These are phyloP conservation scores for Ophiostoma tasmaniense DNA, from an alignment of 2,329 filamentous ascomycete species.

Conservation along the genomic window DNA sequence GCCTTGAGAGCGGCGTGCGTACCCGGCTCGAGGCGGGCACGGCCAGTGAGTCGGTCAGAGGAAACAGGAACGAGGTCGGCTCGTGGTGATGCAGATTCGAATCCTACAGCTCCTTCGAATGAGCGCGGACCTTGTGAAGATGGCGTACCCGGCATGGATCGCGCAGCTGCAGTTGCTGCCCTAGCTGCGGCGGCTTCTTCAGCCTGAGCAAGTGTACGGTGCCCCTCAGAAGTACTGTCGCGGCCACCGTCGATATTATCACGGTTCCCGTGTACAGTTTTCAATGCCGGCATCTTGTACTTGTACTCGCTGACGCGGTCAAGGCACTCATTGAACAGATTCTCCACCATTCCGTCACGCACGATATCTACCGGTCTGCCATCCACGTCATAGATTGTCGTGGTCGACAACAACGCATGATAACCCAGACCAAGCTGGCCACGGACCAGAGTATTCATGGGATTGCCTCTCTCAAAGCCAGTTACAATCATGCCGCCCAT, in stretches of 20 bases:
- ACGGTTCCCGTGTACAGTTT: constrained; percentile 73
- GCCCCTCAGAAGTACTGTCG: constrained; percentile 63
- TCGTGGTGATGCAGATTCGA: constrained; percentile 32
- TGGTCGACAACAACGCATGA: constrained; percentile 68
- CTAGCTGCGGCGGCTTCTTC: constrained; percentile 58
- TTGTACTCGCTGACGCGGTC: constrained; percentile 89
- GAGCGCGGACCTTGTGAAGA: not conserved
- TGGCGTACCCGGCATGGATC: not conserved
- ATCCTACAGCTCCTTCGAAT: not conserved
- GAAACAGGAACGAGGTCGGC: constrained; percentile 52
- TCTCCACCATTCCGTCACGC: constrained; percentile 77
- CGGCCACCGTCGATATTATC: constrained; percentile 74
- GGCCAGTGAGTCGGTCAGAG: constrained; percentile 61
- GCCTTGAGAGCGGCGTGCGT: constrained; percentile 63
- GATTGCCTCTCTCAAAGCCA: constrained; percentile 91
- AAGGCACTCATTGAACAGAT: constrained; percentile 87
- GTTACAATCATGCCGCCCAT: constrained; percentile 99
- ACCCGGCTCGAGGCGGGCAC: constrained; percentile 50
- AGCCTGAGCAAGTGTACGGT: constrained; percentile 61
- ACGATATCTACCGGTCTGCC: constrained; percentile 68
- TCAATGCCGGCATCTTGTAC: constrained; percentile 60
- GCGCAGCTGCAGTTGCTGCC: not conserved
- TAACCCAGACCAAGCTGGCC: constrained; percentile 84
- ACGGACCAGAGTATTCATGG: constrained; percentile 80
- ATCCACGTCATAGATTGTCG: constrained; percentile 72